phyloP scores from a whole-genome alignment of 345 rosid species.

The Aegle marmelos region DNA sequence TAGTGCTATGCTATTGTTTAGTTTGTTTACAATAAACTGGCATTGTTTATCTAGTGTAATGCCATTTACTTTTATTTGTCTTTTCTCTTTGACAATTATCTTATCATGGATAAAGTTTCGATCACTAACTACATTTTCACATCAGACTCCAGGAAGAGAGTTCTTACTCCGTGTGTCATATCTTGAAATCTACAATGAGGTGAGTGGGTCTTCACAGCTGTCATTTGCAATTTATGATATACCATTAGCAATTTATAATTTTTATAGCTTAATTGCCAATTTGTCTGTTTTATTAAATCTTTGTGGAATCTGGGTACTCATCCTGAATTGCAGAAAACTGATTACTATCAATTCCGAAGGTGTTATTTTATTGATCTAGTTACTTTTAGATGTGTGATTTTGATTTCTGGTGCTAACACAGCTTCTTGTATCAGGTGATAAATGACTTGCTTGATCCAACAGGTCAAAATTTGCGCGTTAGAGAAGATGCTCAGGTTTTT shows the following conservation, averaged over 20 bases:
- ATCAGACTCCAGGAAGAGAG: constrained; percentile 99
- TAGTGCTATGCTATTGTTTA: background rate
- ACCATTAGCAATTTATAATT: background rate
- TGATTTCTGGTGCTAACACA: constrained; percentile 15
- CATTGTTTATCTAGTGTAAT: background rate
- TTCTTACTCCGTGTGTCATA: constrained; percentile 96
- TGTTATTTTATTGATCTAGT: background rate
- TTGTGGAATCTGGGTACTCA: background rate
- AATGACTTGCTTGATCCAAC: constrained; percentile 99
- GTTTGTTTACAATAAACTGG: background rate
- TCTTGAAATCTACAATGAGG: constrained; percentile 99
- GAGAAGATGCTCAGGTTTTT: constrained; percentile 97
- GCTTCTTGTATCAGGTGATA: constrained; percentile 70
- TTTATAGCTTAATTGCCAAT: background rate
- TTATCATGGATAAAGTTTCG: constrained; percentile 11
- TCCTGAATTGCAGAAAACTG: background rate
- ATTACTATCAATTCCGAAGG: background rate
- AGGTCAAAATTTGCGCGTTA: constrained; percentile 97
- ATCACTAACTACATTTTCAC: constrained; percentile 20
- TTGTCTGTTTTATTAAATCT: background rate
- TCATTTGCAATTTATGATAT: constrained; percentile 3
- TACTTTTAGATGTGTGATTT: background rate
- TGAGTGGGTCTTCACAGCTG: constrained; percentile 27
- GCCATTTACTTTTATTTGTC: background rate
- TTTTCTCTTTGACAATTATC: background rate